Conservation (phyloP, 2,329 filamentous ascomycete species). For the Diplodia sapinea region DNA sequence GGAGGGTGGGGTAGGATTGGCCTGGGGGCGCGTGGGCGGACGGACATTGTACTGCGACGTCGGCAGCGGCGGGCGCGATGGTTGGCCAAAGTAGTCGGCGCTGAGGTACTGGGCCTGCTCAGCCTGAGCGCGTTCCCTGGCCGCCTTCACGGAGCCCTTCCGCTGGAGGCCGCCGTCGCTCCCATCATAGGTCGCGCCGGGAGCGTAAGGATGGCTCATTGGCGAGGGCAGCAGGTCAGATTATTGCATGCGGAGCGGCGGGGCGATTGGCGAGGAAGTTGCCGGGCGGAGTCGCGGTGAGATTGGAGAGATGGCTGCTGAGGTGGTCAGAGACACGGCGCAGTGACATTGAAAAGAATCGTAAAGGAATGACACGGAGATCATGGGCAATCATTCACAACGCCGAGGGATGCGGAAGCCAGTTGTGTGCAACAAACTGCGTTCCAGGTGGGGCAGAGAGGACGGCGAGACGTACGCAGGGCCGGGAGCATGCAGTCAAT, state of each 20-base stretch:
- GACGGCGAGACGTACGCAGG: slow-evolving; percentile 15
- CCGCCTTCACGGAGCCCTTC: slow-evolving; percentile 47
- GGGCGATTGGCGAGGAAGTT: slow-evolving; percentile 19
- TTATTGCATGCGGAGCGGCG: slow-evolving; percentile 37
- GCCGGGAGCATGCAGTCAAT: slow-evolving; percentile 15
- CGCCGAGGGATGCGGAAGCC: too few relatives aligned
- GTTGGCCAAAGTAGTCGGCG: slow-evolving; percentile 37
- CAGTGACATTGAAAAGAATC: slow-evolving; percentile 12
- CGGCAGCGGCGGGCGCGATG: slow-evolving; percentile 45
- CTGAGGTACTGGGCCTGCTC: slow-evolving; percentile 40
- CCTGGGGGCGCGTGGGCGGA: slow-evolving; percentile 32
- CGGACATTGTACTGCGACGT: slow-evolving; percentile 37
- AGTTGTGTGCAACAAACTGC: slow-evolving; percentile 18
- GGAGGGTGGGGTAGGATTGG: slow-evolving; percentile 35
- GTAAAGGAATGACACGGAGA: slow-evolving; percentile 16
- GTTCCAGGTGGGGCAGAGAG: slow-evolving; percentile 9
- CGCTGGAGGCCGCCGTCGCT: slow-evolving; percentile 36
- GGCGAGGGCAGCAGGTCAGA: slow-evolving; percentile 37
- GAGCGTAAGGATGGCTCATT: slow-evolving; percentile 48
- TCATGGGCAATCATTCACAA: slow-evolving; percentile 1
- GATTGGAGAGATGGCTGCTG: slow-evolving; percentile 8
- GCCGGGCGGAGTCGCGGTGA: slow-evolving; percentile 12
- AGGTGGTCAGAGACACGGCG: slow-evolving; percentile 19
- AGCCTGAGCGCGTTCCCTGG: slow-evolving; percentile 42
- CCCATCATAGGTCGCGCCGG: slow-evolving; percentile 42